These are phyloP conservation scores for Chytriomyces hyalinus DNA, from an alignment of 192 early-diverging fungal species.

Conservation along the genomic window DNA sequence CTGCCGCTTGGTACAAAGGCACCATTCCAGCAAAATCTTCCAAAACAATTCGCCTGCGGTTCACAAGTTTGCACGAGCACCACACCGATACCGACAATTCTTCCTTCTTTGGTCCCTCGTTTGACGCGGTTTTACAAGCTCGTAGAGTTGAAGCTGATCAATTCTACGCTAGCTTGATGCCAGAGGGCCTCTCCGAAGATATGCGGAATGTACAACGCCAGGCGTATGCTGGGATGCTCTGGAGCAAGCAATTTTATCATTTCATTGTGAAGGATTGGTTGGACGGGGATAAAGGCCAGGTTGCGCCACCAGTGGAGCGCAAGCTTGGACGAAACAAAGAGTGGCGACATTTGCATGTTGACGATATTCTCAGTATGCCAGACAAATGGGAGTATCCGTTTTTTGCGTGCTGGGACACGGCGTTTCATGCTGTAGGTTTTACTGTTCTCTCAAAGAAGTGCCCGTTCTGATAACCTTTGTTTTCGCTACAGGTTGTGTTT, in stretches of 20 bases:
- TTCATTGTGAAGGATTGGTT: slow-evolving; percentile 41
- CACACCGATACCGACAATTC: background rate
- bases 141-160: slow-evolving; percentile 40
- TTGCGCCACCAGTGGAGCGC: slow-evolving; percentile 35
- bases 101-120: slow-evolving; percentile 6
- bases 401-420: slow-evolving; percentile 47
- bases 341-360: slow-evolving; percentile 43
- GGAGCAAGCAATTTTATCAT: slow-evolving; percentile 46
- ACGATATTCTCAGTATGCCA: slow-evolving; percentile 45
- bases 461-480: too few relatives aligned
- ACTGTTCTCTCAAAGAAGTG: slow-evolving; percentile 9
- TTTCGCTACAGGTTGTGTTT: background rate
- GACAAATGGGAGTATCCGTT: slow-evolving; percentile 50
- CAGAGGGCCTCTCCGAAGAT: slow-evolving; percentile 8
- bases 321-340: slow-evolving; percentile 38
- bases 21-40: slow-evolving; percentile 44
- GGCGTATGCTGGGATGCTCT: slow-evolving; percentile 45
- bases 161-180: slow-evolving; percentile 33
- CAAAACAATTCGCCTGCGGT: slow-evolving; percentile 21
- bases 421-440: slow-evolving; percentile 37
- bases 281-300: slow-evolving; percentile 38
- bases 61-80: slow-evolving; percentile 24
- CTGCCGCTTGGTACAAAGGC: slow-evolving; percentile 49
- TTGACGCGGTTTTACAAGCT: slow-evolving; percentile 25
- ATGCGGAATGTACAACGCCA: slow-evolving; percentile 39